Evolutionary conservation across 2,329 filamentous ascomycete genomes (phyloP).

Genomic region (Seiridium unicorne): DNA sequence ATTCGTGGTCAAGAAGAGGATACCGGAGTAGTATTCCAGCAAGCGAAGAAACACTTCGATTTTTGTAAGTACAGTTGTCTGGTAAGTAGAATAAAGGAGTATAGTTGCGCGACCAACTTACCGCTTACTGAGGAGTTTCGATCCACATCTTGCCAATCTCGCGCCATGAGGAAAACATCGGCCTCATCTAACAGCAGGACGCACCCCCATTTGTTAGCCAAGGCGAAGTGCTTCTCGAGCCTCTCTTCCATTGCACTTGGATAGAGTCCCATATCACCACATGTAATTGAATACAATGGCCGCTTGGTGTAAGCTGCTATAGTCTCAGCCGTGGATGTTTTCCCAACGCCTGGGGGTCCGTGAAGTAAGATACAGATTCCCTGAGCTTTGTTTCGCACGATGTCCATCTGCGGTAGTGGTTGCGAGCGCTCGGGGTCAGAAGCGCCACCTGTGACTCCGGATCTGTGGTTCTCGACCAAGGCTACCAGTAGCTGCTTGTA

Average conservation of each 20-base stretch:
- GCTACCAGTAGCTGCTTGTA: too few relatives aligned
- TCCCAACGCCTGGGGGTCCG: neutral
- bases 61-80: slow-evolving; percentile 15
- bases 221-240: neutral
- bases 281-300: slow-evolving; percentile 9
- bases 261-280: slow-evolving; percentile 6
- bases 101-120: neutral
- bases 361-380: neutral
- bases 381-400: too few relatives aligned
- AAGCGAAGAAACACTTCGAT: slow-evolving; percentile 30
- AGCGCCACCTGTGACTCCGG: too few relatives aligned
- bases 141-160: slow-evolving; percentile 5
- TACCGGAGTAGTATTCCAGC: slow-evolving; percentile 25
- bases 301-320: slow-evolving; percentile 30
- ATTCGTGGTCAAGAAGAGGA: slow-evolving; percentile 21
- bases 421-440: too few relatives aligned
- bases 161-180: slow-evolving; percentile 28
- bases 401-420: too few relatives aligned
- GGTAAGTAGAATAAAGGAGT: neutral
- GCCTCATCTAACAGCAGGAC: slow-evolving; percentile 30
- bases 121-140: slow-evolving; percentile 10
- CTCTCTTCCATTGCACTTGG: neutral
- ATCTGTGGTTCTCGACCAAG: too few relatives aligned
- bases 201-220: slow-evolving; percentile 17
- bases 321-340: slow-evolving; percentile 6